phyloP scores from a whole-genome alignment of 2,329 filamentous ascomycete genomes.

The Calonectria pteridis region DNA sequence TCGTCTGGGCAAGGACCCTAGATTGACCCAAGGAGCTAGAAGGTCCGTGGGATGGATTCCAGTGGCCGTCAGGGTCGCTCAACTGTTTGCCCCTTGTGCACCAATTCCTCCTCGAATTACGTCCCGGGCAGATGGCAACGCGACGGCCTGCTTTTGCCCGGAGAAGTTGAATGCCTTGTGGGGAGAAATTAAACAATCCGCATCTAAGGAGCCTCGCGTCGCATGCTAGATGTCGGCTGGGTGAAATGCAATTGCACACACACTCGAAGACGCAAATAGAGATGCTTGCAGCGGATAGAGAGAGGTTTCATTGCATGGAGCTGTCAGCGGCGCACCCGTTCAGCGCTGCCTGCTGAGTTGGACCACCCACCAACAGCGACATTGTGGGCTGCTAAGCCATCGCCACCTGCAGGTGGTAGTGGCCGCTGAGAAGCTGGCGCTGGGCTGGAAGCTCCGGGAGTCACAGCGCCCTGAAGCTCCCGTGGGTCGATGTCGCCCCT shows the following conservation, averaged over 20 bases:
- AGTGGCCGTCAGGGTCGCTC: conserved; percentile 7
- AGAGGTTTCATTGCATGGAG: neutral
- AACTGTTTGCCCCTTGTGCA: neutral
- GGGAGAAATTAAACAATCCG: neutral
- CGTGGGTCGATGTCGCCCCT: conserved; percentile 27
- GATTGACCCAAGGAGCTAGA: conserved; percentile 22
- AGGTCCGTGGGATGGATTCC: conserved; percentile 23
- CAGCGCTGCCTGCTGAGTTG: neutral
- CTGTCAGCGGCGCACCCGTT: neutral
- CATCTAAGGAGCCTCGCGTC: neutral
- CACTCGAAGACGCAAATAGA: neutral
- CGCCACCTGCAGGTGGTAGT: conserved; percentile 19
- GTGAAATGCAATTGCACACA: neutral
- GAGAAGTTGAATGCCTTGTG: neutral
- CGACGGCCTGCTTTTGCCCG: neutral
- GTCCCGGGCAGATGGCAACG: neutral
- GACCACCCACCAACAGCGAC: conserved; percentile 13
- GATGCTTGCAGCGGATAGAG: neutral
- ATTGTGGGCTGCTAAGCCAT: conserved; percentile 16
- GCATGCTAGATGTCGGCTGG: neutral
- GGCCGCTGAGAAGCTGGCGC: conserved; percentile 5
- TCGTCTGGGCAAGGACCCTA: conserved; percentile 26
- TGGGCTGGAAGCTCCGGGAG: conserved; percentile 7
- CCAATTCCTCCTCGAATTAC: neutral
- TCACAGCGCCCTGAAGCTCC: conserved; percentile 24